A percentile compares a stretch with the other conserved stretches of the same genome.
Evolutionary conservation across 1,284 basidiomycete genomes (phyloP).

Genomic region (Termitomyces sp.): DNA sequence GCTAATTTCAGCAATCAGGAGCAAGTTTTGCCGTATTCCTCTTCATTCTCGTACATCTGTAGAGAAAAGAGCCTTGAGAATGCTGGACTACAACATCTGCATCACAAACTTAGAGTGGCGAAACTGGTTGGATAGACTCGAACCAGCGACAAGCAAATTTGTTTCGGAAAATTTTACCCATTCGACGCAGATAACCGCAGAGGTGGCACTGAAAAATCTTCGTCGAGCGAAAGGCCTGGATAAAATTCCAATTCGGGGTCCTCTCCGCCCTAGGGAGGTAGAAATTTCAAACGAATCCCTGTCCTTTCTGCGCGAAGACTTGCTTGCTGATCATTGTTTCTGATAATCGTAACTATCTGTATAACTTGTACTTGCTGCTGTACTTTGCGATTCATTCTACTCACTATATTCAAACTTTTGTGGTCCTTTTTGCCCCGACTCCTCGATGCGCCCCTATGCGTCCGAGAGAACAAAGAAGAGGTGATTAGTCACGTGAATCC

Average conservation of each 20-base stretch:
- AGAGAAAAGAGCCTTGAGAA: constrained; percentile 21
- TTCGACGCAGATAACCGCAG: constrained; percentile 6
- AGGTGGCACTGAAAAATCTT: constrained; percentile 1
- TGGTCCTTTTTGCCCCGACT: too few relatives aligned
- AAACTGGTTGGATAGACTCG: constrained; percentile 19
- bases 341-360: neutral
- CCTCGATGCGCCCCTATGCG: too few relatives aligned
- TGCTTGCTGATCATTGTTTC: neutral
- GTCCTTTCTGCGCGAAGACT: neutral
- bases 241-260: neutral
- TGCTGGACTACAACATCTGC: constrained; percentile 23
- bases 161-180: neutral
- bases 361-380: neutral
- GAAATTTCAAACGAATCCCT: neutral
- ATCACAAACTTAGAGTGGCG: constrained; percentile 21
- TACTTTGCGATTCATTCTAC: neutral
- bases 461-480: too few relatives aligned
- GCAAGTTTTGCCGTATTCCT: constrained; percentile 16
- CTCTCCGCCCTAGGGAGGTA: neutral
- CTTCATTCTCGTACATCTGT: constrained; percentile 13
- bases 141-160: constrained; percentile 6
- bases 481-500: neutral
- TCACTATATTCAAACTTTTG: too few relatives aligned
- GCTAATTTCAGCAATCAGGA: constrained; percentile 15
- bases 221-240: neutral